A percentile compares a stretch with the other conserved stretches of the same genome.
Conservation (phyloP, 208 protist genomes). For the Leptomonas seymouri region DNA sequence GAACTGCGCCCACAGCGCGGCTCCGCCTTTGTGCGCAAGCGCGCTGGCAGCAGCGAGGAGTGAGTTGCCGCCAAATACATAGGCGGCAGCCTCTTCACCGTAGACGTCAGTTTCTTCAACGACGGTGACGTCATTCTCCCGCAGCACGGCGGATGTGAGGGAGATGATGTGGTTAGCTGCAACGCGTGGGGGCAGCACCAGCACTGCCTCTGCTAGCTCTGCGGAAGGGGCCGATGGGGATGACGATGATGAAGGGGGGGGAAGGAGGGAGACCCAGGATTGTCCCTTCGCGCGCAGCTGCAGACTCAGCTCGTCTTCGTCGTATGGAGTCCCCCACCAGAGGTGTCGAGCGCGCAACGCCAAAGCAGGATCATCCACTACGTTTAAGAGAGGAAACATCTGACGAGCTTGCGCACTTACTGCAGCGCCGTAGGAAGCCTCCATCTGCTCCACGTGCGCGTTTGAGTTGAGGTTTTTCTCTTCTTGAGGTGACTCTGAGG, state of each 20-base stretch:
- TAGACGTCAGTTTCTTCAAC: slow-evolving; percentile 38
- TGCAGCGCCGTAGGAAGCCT: background rate
- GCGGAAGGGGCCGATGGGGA: slow-evolving; percentile 14
- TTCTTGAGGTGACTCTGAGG: background rate
- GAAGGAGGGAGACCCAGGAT: slow-evolving; percentile 43
- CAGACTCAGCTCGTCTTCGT: slow-evolving; percentile 33
- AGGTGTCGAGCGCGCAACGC: slow-evolving; percentile 34
- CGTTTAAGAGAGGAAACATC: slow-evolving; percentile 19
- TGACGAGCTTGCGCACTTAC: slow-evolving; percentile 4
- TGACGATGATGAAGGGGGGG: slow-evolving; percentile 12
- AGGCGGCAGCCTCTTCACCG: slow-evolving; percentile 32
- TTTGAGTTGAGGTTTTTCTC: background rate
- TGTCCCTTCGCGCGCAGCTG: slow-evolving; percentile 39
- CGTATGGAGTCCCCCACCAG: slow-evolving; percentile 36
- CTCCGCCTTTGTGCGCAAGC: slow-evolving; percentile 19
- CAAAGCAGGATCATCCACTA: slow-evolving; percentile 1
- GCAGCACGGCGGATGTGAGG: slow-evolving; percentile 38
- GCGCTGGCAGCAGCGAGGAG: slow-evolving; percentile 27
- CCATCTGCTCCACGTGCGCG: background rate
- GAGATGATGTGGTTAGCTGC: slow-evolving; percentile 33
- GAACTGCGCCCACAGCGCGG: slow-evolving; percentile 24
- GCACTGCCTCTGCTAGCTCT: slow-evolving; percentile 39
- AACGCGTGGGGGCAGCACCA: slow-evolving; percentile 64
- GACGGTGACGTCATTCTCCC: slow-evolving; percentile 30
- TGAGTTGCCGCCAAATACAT: slow-evolving; percentile 29